Evolutionary conservation across 2,329 filamentous ascomycete genomes (phyloP), one percentile per base, ranked within the genome.

Genomic region (Aspergillus ruber): DNA sequence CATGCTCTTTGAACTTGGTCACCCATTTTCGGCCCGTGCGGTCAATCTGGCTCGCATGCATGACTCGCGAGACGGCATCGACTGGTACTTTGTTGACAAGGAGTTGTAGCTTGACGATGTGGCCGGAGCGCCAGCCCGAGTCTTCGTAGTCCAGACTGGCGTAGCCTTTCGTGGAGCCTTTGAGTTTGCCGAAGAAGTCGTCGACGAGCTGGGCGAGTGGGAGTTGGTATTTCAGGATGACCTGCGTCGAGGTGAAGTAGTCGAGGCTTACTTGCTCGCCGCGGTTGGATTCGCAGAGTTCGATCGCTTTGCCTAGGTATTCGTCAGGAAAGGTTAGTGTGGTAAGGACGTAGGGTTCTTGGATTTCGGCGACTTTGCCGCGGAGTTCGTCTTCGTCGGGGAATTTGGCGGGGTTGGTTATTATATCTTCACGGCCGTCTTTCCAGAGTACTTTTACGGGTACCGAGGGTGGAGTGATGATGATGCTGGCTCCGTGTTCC

Each of bases 91-190:
- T 94, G 70, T 98, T 98, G 53, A 98, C 91, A 6, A 97, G 79
- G 2, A 98, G 76, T 66, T 96, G 90, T 32, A 98, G 77, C 69
- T 96, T 97, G 52, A 88, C 82, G 36, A 98, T 83, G 52, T 83
- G 83, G 61, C 86, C 88, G 50, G 80, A 73, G 18, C 85, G 82
- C 81, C 90, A 98, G 0, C 88, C 91, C 0, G 90, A 86, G 59
- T 98, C 93, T 71, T 98, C 93, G 65, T 98, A 98, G 67, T 98
- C 93, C 4, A 98, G 79, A 32, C 87, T 93, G 0, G 93, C 93
- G 60, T 98, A 98, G 9, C 93, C 93, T 66, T 95, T 96, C 46
- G 90, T 96, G 0, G 83, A 80, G 33, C 90, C 88, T 68, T 98
- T 98, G 45, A 98, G 77, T 69, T 95, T 96, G 45, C 93, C 93